Evolutionary conservation across 164 flowering plant species (phyloP), one percentile per base, ranked within the genome.

Genomic region (Hamamelis virginiana): DNA sequence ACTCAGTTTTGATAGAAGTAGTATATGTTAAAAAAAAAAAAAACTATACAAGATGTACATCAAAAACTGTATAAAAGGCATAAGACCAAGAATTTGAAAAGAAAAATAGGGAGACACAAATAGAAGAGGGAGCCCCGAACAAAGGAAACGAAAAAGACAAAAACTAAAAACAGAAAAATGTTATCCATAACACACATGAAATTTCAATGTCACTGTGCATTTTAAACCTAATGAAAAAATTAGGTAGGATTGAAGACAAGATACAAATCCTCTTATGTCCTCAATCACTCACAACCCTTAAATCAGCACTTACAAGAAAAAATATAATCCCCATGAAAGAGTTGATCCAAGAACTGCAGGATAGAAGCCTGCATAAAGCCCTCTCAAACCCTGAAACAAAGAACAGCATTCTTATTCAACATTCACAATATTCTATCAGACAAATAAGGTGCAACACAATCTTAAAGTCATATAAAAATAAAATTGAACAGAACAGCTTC

Each of bases 291-390:
- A 12, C 27, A 46, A 25, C 22, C 64, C 48, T 52, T 18, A 19
- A 62, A 28, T 59, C n/a, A 33, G 23, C 23, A 82, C 96, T 89
- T 81, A 91, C 97, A 93, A 91, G 85, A 87, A 91, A 81, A 92
- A 93, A 73, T 91, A 93, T 60, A 93, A 76, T 48, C 93, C 92
- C 97, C 97, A 93, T 13, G 98, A 93, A 76, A 93, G 41, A 69
- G 94, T 84, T 51, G 98, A 94, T 47, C 98, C 98, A 60, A 92
- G 78, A 72, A 94, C 95, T 1, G 97, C 92, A 65, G 98, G 98
- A 74, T 58, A 75, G 60, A 92, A 91, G 43, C 98, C 97, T 13
- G 96, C 96, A 82, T 94, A 94, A 48, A 94, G 86, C 69, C 97
- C 98, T 78, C 86, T 83, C 67, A 92, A 69, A n/a, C 97, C 97